Evolutionary conservation across 257 asterid species (phyloP).

Genomic region (Solanum etuberosum): DNA sequence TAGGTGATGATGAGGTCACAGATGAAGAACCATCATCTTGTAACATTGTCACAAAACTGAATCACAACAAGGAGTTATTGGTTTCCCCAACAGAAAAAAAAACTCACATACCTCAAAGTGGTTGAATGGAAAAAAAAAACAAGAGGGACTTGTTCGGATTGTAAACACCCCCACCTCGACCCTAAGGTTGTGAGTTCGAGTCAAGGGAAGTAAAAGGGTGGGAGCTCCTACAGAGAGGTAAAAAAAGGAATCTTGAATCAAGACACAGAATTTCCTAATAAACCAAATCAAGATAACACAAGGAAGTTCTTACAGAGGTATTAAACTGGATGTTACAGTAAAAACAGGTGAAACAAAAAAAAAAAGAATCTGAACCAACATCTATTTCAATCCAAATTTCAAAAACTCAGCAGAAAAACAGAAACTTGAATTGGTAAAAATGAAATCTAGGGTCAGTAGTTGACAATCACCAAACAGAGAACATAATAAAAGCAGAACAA

Average conservation of each 20-base stretch:
- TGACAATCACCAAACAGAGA: neutral
- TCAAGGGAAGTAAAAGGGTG: neutral
- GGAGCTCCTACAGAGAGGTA: neutral
- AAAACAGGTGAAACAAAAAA: neutral
- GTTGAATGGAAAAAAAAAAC: neutral
- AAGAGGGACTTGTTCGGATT: neutral
- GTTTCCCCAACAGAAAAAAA: neutral
- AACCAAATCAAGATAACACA: neutral
- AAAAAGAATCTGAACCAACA: neutral
- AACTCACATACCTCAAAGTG: neutral
- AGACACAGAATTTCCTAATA: neutral
- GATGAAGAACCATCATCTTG: constrained; percentile 93
- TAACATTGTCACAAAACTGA: constrained; percentile 34
- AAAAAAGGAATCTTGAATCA: neutral
- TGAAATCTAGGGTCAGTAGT: neutral
- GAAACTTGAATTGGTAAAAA: neutral
- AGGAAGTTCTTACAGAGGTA: no score
- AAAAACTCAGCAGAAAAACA: neutral
- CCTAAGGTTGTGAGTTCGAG: neutral
- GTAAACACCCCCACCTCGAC: neutral
- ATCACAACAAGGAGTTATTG: neutral
- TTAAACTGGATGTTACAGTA: neutral
- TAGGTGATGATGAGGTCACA: constrained; percentile 54
- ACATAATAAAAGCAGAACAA: neutral
- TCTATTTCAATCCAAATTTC: neutral